Conservation (phyloP, 73 alveolate species). For the Paramecium sonneborni region DNA sequence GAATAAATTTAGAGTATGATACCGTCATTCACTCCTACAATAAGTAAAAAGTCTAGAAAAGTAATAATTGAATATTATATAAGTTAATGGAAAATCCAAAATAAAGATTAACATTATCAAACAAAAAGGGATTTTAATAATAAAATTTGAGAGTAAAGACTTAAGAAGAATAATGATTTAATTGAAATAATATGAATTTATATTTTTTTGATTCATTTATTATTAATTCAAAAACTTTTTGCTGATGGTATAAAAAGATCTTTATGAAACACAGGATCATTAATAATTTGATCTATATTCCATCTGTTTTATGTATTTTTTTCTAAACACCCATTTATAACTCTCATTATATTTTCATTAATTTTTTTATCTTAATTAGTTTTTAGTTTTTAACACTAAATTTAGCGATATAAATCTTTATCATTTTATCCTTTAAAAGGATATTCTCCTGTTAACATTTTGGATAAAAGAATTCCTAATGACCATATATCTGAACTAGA, state of each 20-base stretch:
- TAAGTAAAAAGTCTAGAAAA: not conserved
- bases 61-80: not conserved
- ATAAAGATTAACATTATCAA: not conserved
- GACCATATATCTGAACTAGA: conserved; percentile 78
- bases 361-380: not conserved
- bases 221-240: not conserved
- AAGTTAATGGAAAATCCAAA: conserved; percentile 6
- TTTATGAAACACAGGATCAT: conserved; percentile 42
- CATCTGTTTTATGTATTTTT: not conserved
- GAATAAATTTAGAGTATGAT: not conserved
- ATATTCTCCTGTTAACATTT: conserved; percentile 80
- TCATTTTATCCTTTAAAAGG: conserved; percentile 85
- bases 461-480: conserved; percentile 76
- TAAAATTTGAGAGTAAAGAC: not conserved
- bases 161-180: not conserved
- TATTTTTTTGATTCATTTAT: not conserved
- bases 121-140: not conserved
- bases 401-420: conserved; percentile 71
- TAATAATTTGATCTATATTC: conserved; percentile 1
- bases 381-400: conserved; percentile 17
- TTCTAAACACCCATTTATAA: conserved; percentile 42
- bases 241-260: not conserved
- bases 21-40: not conserved
- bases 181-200: not conserved
- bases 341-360: not conserved